phyloP scores from a whole-genome alignment of 495 filamentous ascomycete species.

The Talaromyces proteolyticus region DNA sequence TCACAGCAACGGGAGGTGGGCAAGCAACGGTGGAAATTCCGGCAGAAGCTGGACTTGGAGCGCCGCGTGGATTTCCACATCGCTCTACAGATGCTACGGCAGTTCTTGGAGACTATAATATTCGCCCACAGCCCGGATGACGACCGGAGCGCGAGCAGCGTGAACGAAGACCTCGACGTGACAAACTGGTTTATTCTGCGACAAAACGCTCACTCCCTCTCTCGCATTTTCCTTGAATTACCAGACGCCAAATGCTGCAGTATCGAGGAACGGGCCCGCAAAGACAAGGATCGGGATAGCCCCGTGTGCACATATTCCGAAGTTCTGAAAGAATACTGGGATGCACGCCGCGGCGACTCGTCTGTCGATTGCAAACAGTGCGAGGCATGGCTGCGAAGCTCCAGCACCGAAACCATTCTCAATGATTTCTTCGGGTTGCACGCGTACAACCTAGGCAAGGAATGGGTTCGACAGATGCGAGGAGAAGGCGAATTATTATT shows the following conservation, averaged over 20 bases:
- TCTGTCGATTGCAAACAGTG: slow-evolving; percentile 17
- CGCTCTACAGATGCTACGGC: slow-evolving; percentile 23
- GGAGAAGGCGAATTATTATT: slow-evolving; percentile 8
- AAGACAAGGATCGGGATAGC: slow-evolving; percentile 7
- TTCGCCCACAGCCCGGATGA: slow-evolving; percentile 24
- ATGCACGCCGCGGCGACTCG: slow-evolving; percentile 19
- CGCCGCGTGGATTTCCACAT: slow-evolving; percentile 22
- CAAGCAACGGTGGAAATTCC: slow-evolving; percentile 15
- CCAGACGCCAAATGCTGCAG: slow-evolving; percentile 19
- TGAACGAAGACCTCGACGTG: slow-evolving; percentile 12
- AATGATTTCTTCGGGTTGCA: slow-evolving; percentile 20
- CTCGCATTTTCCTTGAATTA: slow-evolving; percentile 18
- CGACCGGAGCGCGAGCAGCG: slow-evolving; percentile 10
- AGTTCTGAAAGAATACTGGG: slow-evolving; percentile 24
- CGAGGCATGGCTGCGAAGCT: slow-evolving; percentile 20
- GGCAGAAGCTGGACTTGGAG: slow-evolving; percentile 17
- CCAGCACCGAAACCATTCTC: slow-evolving; percentile 21
- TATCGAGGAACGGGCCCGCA: slow-evolving; percentile 13
- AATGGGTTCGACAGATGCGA: slow-evolving; percentile 23
- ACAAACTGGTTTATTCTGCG: slow-evolving; percentile 24
- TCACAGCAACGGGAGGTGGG: slow-evolving; percentile 21
- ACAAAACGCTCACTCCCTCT: slow-evolving; percentile 18
- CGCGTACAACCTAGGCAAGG: slow-evolving; percentile 17
- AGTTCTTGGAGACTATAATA: slow-evolving; percentile 23
- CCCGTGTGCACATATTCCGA: slow-evolving; percentile 19